Conservation (phyloP, 2,329 filamentous ascomycete genomes). For the Phoma herbarum region DNA sequence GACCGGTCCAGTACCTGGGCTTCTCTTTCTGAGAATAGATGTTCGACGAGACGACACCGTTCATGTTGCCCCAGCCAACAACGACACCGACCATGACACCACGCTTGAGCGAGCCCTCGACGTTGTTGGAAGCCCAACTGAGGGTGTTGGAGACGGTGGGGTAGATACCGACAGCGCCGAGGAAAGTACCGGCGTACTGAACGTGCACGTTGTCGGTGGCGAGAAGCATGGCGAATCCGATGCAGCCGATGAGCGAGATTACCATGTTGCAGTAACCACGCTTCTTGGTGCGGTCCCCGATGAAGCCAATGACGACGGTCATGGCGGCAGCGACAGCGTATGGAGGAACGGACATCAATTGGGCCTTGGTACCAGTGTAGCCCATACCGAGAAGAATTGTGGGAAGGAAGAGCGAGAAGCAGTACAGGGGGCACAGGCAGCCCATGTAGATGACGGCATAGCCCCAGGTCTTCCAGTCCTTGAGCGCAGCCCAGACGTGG, state of each 20-base stretch:
- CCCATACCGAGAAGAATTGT: conserved; percentile 59
- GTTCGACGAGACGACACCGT: conserved; percentile 84
- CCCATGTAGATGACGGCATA: conserved; percentile 72
- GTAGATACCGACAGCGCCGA: conserved; percentile 88
- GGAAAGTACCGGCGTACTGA: conserved; percentile 84
- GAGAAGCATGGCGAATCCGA: conserved; percentile 83
- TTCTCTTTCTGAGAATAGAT: conserved; percentile 71
- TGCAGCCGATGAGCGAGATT: conserved; percentile 74
- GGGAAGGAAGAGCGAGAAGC: conserved; percentile 53
- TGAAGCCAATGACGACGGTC: conserved; percentile 74
- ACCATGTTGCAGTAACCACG: conserved; percentile 83
- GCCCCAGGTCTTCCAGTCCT: conserved; percentile 60
- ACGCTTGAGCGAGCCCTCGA: conserved; percentile 92
- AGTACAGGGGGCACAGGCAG: conserved; percentile 58
- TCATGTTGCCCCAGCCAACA: conserved; percentile 91
- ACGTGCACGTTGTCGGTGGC: conserved; percentile 69
- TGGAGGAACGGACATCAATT: conserved; percentile 78
- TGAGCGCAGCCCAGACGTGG: conserved; percentile 55
- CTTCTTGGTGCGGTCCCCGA: conserved; percentile 76
- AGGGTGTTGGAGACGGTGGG: conserved; percentile 88
- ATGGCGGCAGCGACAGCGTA: conserved; percentile 76
- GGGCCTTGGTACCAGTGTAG: conserved; percentile 69
- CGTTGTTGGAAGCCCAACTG: conserved; percentile 87
- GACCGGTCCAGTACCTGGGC: conserved; percentile 76
- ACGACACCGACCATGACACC: conserved; percentile 88